Percentiles rank a stretch among this genome's conserved stretches.
These are phyloP conservation scores for Sporothrix pseudoabietina DNA, from an alignment of 2,329 filamentous ascomycete species.

Conservation along the genomic window DNA sequence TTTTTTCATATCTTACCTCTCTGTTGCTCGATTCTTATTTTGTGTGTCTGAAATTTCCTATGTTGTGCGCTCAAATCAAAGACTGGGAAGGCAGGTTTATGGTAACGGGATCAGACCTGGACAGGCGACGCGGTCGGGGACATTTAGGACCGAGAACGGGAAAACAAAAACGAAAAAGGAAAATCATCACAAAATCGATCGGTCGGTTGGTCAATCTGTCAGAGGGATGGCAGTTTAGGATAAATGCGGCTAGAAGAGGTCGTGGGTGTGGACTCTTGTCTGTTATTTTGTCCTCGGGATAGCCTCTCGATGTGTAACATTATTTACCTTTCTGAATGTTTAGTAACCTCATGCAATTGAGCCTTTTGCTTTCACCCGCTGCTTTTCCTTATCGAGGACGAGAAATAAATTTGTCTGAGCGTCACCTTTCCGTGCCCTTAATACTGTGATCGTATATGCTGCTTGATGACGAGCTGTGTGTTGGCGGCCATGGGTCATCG, in stretches of 20 bases:
- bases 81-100: neutral
- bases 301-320: slow-evolving; percentile 13
- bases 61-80: neutral
- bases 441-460: neutral
- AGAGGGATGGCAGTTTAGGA: neutral
- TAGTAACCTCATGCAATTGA: neutral
- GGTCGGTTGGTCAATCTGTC: neutral
- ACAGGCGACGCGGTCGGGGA: neutral
- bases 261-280: neutral
- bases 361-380: neutral
- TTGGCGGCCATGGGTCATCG: neutral
- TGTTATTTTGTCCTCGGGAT: slow-evolving; percentile 4
- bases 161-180: neutral
- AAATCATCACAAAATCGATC: neutral
- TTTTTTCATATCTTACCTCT: neutral
- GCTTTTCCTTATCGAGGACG: neutral
- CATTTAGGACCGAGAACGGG: neutral
- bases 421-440: neutral
- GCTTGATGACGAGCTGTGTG: neutral
- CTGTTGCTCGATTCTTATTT: slow-evolving; percentile 2
- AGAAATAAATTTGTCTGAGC: neutral
- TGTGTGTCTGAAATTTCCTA: neutral
- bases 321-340: neutral
- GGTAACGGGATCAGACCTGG: neutral
- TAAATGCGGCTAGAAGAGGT: neutral